Evolutionary conservation across 495 filamentous ascomycete species (phyloP).

Genomic region (Darksidea phi): DNA sequence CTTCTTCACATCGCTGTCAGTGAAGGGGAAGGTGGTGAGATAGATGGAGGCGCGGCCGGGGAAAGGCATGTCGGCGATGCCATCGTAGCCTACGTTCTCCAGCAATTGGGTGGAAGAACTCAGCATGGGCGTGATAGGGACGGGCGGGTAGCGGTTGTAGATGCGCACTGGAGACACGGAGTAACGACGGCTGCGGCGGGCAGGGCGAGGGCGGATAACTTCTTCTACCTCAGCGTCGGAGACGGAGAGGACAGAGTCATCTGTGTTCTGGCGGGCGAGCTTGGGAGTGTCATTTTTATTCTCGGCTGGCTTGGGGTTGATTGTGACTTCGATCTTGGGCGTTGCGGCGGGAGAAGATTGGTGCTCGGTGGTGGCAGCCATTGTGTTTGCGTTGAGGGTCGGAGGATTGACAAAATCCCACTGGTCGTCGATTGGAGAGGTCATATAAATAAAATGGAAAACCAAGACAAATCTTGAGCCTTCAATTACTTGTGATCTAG

Average conservation of each 20-base stretch:
- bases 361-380: not conserved
- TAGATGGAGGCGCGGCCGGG: slow-evolving; percentile 13
- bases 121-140: not conserved
- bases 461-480: too few species aligned
- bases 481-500: too few species aligned
- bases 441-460: slow-evolving; percentile 1
- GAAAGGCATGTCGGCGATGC: slow-evolving; percentile 17
- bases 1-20: slow-evolving; percentile 21
- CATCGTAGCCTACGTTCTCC: slow-evolving; percentile 12
- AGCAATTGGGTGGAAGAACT: slow-evolving; percentile 13
- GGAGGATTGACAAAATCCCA: not conserved
- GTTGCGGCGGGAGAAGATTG: slow-evolving; percentile 1
- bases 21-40: slow-evolving; percentile 25
- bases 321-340: slow-evolving; percentile 17
- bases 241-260: not conserved
- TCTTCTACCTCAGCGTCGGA: not conserved
- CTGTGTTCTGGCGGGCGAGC: slow-evolving; percentile 3
- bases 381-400: not conserved
- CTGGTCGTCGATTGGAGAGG: slow-evolving; percentile 10
- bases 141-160: not conserved
- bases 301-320: slow-evolving; percentile 12
- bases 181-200: not conserved
- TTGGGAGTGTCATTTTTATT: not conserved
- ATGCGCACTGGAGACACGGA: slow-evolving; percentile 1
- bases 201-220: not conserved